Evolutionary conservation across 2,329 filamentous ascomycete species (phyloP).

Genomic region (Microcyclospora tardicrescens): DNA sequence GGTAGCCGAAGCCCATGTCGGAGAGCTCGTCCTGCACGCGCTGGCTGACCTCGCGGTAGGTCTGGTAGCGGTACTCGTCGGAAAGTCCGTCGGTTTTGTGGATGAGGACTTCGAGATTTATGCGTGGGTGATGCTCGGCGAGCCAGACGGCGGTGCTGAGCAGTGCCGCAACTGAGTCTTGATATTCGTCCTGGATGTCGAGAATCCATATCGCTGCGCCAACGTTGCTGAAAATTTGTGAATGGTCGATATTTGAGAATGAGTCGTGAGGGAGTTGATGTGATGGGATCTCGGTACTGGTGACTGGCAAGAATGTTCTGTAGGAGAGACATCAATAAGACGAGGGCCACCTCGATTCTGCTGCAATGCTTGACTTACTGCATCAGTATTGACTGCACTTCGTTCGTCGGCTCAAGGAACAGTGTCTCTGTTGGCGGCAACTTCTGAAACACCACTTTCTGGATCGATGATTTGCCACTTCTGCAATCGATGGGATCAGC

Average conservation of each 20-base stretch:
- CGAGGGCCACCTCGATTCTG: no score
- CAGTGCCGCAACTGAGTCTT: constrained; percentile 75
- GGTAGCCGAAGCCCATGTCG: constrained; percentile 85
- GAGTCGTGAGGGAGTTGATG: constrained; percentile 69
- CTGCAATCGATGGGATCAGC: constrained; percentile 34
- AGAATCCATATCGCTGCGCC: constrained; percentile 97
- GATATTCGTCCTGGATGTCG: constrained; percentile 94
- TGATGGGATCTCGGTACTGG: constrained; percentile 94
- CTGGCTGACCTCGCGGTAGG: constrained; percentile 91
- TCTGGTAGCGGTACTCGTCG: constrained; percentile 92
- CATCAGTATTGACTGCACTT: constrained; percentile 63
- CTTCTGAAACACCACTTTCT: constrained; percentile 98
- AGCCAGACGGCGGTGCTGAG: constrained; percentile 83
- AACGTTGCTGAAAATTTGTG: constrained; percentile 86
- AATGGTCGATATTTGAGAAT: constrained; percentile 77
- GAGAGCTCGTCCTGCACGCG: constrained; percentile 92
- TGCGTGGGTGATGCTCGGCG: constrained; percentile 76
- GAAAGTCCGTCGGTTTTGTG: constrained; percentile 98
- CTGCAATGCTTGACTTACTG: constrained; percentile 49
- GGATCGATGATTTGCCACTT: constrained; percentile 96
- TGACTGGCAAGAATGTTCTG: constrained; percentile 98
- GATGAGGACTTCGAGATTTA: constrained; percentile 97
- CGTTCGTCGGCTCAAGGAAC: constrained; percentile 86
- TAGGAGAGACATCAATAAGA: background rate
- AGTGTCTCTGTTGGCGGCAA: constrained; percentile 90